Evolutionary conservation across 1,284 basidiomycete genomes (phyloP), one percentile per base, ranked within the genome.

Genomic region (Trichosporon ovoides): DNA sequence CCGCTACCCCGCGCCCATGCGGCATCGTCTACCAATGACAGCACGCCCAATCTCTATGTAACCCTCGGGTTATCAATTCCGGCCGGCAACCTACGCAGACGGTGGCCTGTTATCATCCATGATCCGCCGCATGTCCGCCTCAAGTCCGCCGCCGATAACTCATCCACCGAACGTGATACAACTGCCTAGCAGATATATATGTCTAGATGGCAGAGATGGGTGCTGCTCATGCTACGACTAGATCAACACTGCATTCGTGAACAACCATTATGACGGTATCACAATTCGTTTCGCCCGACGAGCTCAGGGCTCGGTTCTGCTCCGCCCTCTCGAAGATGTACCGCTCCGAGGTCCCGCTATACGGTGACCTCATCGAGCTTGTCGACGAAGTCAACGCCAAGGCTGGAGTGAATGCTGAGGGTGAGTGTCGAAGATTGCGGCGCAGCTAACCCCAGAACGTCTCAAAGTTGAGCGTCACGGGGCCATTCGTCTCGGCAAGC

Each of bases 391-490:
- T 77, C 57, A 78, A 79, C 62, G 62, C 62, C 14, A 38, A 63
- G 19, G 52, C 53, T 0, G 40, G 31, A 1, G 40, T 33, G 24
- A 54, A 24, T 31, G 55, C 57, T 0, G 59, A 61, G 34, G 62
- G 58, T 63, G 54, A 34, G 61, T 50, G 3, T 9, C 36, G 16
- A 9, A 6, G 16, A 7, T n/a, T n/a, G n/a, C n/a, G 5, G 14
- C 3, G n/a, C 38, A 18, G 36, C 59, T 60, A 4, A 60, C 51
- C 5, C 3, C 62, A 70, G 77, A 75, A 35, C 67, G 78, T 7
- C 66, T 80, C 31, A 67, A 66, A 19, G 71, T 77, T 31, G 78
- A 79, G 61, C 66, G 78, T 40, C 78, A 80, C 59, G 78, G 78
- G 10, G 78, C 78, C 0, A 78, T 80, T 57, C 73, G 78, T 7